Evolutionary conservation across 2,329 filamentous ascomycete genomes (phyloP).

Genomic region (Apiospora malaysiana): DNA sequence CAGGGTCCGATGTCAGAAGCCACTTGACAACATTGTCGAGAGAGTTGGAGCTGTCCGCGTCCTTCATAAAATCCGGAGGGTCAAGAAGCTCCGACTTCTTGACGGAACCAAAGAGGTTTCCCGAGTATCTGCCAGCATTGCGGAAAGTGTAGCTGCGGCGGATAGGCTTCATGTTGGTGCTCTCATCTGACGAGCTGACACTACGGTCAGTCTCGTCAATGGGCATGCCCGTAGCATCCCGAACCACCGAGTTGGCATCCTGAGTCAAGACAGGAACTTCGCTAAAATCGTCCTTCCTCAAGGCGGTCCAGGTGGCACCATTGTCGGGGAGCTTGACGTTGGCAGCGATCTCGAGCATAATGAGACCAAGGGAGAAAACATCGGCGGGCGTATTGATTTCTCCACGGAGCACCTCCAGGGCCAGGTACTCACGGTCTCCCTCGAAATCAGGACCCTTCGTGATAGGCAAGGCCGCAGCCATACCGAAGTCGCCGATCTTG

Average conservation of each 20-base stretch:
- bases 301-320: constrained; percentile 86
- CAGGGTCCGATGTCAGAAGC: constrained; percentile 83
- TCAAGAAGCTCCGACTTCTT: constrained; percentile 59
- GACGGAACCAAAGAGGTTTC: constrained; percentile 52
- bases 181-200: constrained; percentile 40
- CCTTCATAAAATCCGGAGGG: constrained; percentile 89
- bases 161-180: constrained; percentile 24
- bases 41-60: constrained; percentile 72
- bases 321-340: constrained; percentile 96
- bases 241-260: constrained; percentile 71
- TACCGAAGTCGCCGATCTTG: constrained; percentile 86
- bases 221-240: constrained; percentile 77
- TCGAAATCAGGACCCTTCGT: constrained; percentile 82
- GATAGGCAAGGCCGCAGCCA: constrained; percentile 81
- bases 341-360: constrained; percentile 91
- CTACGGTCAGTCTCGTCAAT: constrained; percentile 51
- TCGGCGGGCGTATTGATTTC: constrained; percentile 90
- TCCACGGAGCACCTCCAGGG: constrained; percentile 87
- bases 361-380: constrained; percentile 91
- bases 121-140: constrained; percentile 37
- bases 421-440: constrained; percentile 95
- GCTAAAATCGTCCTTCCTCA: constrained; percentile 87
- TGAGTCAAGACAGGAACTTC: constrained; percentile 88
- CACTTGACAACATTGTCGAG: constrained; percentile 84
- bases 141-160: constrained; percentile 36